phyloP scores from a whole-genome alignment of 179 eudicot genomes.

The Patellifolia procumbens region DNA sequence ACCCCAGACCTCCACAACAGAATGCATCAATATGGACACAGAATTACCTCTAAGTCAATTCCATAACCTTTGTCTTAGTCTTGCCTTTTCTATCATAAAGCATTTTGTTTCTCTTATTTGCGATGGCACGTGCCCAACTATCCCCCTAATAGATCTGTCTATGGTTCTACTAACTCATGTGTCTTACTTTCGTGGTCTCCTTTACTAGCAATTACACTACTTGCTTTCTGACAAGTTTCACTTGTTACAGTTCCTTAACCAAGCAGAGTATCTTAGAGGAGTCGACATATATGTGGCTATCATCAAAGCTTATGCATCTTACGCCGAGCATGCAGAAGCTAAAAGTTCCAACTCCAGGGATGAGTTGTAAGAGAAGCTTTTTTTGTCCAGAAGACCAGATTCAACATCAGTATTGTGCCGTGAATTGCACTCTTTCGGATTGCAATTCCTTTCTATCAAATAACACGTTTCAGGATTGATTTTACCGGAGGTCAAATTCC shows the following conservation, averaged over 20 bases:
- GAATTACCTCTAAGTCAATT: too few species aligned
- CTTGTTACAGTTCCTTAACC: constrained; percentile 59
- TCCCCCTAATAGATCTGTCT: background rate
- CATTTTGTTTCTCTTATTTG: too few species aligned
- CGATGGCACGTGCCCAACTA: background rate
- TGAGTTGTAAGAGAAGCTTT: constrained; percentile 48
- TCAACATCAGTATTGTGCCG: background rate
- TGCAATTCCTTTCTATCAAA: background rate
- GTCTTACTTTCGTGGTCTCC: background rate
- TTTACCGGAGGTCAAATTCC: background rate
- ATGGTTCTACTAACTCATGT: background rate
- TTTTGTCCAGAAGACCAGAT: background rate
- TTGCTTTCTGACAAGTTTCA: constrained; percentile 8
- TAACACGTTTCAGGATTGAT: background rate
- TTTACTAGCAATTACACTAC: background rate
- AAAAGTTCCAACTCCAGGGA: constrained; percentile 53
- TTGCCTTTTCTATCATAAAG: too few species aligned
- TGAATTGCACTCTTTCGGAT: background rate
- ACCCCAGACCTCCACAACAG: too few species aligned
- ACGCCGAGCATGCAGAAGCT: constrained; percentile 33
- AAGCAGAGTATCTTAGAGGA: constrained; percentile 76
- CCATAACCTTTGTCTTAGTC: too few species aligned
- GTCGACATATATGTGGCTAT: constrained; percentile 67
- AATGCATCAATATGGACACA: too few species aligned
- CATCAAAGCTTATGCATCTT: constrained; percentile 77